Conservation (phyloP, 2,329 filamentous ascomycete genomes). For the Phaeosphaeriaceae sp. region DNA sequence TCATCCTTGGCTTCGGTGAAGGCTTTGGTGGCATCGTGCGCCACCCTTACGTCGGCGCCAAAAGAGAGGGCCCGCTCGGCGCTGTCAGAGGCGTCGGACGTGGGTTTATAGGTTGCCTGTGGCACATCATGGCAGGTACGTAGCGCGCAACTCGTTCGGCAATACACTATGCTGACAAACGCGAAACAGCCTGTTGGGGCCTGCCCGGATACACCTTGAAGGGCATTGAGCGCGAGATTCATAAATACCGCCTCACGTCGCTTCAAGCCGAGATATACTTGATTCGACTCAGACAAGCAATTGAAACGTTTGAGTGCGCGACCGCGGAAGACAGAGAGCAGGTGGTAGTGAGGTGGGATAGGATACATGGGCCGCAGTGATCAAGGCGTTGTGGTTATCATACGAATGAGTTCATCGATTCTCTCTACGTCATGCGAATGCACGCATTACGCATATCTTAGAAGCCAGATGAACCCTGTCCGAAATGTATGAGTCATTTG, state of each 20-base stretch:
- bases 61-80: slow-evolving; percentile 67
- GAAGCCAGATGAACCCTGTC: too few relatives aligned
- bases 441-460: too few relatives aligned
- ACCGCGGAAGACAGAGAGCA: not conserved
- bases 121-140: slow-evolving; percentile 16
- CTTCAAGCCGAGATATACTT: slow-evolving; percentile 9
- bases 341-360: slow-evolving; percentile 3
- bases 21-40: slow-evolving; percentile 78
- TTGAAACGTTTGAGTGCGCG: not conserved
- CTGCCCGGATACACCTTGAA: slow-evolving; percentile 29
- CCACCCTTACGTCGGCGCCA: slow-evolving; percentile 72
- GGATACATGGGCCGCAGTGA: not conserved
- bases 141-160: not conserved
- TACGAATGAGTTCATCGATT: too few relatives aligned
- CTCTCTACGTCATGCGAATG: too few relatives aligned
- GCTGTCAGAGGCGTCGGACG: slow-evolving; percentile 52
- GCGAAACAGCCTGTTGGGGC: not conserved
- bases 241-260: slow-evolving; percentile 4
- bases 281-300: slow-evolving; percentile 8
- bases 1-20: slow-evolving; percentile 76
- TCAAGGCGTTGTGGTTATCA: too few relatives aligned
- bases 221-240: slow-evolving; percentile 7
- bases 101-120: slow-evolving; percentile 24
- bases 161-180: not conserved
- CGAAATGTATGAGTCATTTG: too few relatives aligned